Evolutionary conservation across 352 stramenopile genomes (phyloP).

Genomic region (Pilasporangium apinafurcum): DNA sequence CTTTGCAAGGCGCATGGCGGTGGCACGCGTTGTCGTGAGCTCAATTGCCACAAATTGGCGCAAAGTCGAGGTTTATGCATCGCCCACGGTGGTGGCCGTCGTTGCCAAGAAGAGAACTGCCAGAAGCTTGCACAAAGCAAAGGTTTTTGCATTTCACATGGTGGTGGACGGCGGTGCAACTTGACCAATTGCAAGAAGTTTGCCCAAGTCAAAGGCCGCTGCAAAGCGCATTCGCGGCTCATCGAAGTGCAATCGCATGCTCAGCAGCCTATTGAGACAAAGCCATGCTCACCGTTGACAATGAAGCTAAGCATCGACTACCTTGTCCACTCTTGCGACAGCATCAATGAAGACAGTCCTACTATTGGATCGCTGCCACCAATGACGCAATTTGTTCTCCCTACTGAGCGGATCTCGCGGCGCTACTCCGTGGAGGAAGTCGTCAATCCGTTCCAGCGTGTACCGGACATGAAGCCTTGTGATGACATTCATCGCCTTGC

Average conservation of each 20-base stretch:
- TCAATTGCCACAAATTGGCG: slow-evolving; percentile 73
- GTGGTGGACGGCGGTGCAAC: slow-evolving; percentile 64
- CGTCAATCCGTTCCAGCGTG: slow-evolving; percentile 9
- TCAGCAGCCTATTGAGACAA: too few relatives aligned
- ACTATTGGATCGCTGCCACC: too few relatives aligned
- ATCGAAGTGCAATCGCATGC: too few relatives aligned
- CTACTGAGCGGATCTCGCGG: too few relatives aligned
- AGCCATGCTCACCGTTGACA: slow-evolving; percentile 18
- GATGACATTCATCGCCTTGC: too few relatives aligned
- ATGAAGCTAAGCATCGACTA: slow-evolving; percentile 58
- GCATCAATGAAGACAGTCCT: not conserved
- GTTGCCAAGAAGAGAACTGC: slow-evolving; percentile 67
- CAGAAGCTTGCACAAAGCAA: slow-evolving; percentile 74
- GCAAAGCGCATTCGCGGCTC: slow-evolving; percentile 83
- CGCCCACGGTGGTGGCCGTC: slow-evolving; percentile 65
- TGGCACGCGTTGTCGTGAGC: slow-evolving; percentile 69
- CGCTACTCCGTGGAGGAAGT: too few relatives aligned
- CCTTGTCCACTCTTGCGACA: slow-evolving; percentile 26
- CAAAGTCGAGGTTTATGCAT: slow-evolving; percentile 76
- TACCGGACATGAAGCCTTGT: slow-evolving; percentile 8
- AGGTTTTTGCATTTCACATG: slow-evolving; percentile 79
- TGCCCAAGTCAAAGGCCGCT: slow-evolving; percentile 82
- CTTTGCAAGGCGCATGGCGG: slow-evolving; percentile 83
- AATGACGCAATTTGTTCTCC: too few relatives aligned
- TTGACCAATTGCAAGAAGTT: slow-evolving; percentile 81